phyloP scores from a whole-genome alignment of 2,329 filamentous ascomycete genomes.

The Trichophyton simii region DNA sequence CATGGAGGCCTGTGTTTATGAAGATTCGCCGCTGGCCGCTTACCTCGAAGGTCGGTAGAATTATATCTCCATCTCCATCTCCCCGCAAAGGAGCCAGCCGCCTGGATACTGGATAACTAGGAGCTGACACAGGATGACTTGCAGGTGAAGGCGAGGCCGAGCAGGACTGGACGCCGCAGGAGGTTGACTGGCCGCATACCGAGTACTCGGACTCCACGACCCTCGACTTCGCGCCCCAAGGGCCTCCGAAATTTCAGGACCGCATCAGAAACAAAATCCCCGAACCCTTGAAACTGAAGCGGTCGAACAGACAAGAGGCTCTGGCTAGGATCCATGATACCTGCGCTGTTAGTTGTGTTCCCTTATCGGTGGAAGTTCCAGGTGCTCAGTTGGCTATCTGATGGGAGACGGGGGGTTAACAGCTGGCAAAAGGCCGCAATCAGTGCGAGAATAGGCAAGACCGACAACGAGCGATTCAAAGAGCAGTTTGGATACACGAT shows the following conservation, averaged over 20 bases:
- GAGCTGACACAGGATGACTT: background rate
- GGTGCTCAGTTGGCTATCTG: background rate
- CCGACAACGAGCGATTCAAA: slow-evolving; percentile 72
- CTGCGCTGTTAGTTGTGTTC: slow-evolving; percentile 32
- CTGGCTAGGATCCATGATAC: slow-evolving; percentile 34
- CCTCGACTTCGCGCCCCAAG: slow-evolving; percentile 37
- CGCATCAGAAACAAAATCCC: slow-evolving; percentile 39
- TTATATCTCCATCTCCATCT: background rate
- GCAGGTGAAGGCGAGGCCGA: slow-evolving; percentile 36
- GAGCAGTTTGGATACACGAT: slow-evolving; percentile 91
- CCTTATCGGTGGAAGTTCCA: background rate
- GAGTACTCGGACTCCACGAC: slow-evolving; percentile 14
- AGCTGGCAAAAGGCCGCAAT: slow-evolving; percentile 46
- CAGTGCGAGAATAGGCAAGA: slow-evolving; percentile 48
- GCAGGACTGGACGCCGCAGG: slow-evolving; percentile 27
- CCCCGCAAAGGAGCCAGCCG: background rate
- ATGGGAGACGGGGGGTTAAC: background rate
- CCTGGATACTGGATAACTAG: background rate
- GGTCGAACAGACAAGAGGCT: slow-evolving; percentile 20
- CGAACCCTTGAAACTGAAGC: slow-evolving; percentile 32
- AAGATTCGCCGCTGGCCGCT: slow-evolving; percentile 75
- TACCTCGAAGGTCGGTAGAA: slow-evolving; percentile 66
- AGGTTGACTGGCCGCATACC: slow-evolving; percentile 13
- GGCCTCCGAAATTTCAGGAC: slow-evolving; percentile 37
- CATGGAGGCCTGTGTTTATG: slow-evolving; percentile 82